phyloP scores from a whole-genome alignment of 768 basidiomycete species.

The Kwoniella europaea region DNA sequence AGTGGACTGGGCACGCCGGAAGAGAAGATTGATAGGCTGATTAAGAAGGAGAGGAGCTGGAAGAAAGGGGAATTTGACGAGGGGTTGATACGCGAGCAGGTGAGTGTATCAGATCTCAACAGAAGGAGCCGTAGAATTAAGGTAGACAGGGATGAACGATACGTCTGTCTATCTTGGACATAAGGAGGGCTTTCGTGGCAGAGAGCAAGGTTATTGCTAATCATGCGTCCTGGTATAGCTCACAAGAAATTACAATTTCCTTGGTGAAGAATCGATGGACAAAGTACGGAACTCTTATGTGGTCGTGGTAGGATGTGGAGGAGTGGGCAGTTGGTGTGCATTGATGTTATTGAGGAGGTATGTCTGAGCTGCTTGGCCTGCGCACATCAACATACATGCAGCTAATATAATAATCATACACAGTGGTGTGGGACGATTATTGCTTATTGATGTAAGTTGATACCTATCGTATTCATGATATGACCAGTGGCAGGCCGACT shows the following conservation, averaged over 20 bases:
- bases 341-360: slow-evolving; percentile 91
- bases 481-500: not conserved
- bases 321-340: slow-evolving; percentile 95
- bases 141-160: no score
- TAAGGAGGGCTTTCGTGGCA: no score
- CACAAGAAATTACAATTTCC: slow-evolving; percentile 91
- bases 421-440: slow-evolving; percentile 55
- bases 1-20: slow-evolving; percentile 37
- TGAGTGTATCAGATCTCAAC: slow-evolving; percentile 26
- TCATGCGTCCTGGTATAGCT: slow-evolving; percentile 63
- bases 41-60: slow-evolving; percentile 39
- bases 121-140: no score
- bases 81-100: slow-evolving; percentile 74
- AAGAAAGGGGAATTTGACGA: slow-evolving; percentile 64
- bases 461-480: not conserved
- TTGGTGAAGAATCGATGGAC: slow-evolving; percentile 85
- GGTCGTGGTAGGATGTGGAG: slow-evolving; percentile 91
- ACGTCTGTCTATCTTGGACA: no score
- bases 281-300: slow-evolving; percentile 76
- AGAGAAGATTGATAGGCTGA: slow-evolving; percentile 34
- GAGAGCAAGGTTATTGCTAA: not conserved
- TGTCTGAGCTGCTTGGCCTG: slow-evolving; percentile 56
- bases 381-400: not conserved
- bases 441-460: slow-evolving; percentile 55
- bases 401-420: slow-evolving; percentile 3